Percentiles rank a stretch among this genome's conserved stretches.
phyloP scores from a whole-genome alignment of 768 basidiomycete species.

The Mycena floridula region DNA sequence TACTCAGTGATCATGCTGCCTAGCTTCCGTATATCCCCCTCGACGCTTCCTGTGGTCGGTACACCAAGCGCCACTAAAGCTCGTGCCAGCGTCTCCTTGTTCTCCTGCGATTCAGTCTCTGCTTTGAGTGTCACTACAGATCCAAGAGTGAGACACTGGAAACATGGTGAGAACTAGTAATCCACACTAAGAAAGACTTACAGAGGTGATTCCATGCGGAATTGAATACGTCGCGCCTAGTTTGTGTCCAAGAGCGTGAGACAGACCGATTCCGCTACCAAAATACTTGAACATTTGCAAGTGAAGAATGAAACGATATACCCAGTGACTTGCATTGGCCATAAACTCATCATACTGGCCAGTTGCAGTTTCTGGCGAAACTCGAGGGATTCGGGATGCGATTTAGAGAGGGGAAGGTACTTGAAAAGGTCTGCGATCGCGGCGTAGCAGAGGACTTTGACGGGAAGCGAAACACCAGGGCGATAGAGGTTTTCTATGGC shows the following conservation, averaged over 20 bases:
- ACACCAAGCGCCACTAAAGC: conserved; percentile 53
- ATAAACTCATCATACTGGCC: conserved; percentile 78
- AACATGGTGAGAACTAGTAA: not conserved
- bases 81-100: conserved; percentile 55
- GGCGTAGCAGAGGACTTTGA: conserved; percentile 59
- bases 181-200: conserved; percentile 24
- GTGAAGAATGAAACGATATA: conserved; percentile 35
- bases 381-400: conserved; percentile 48
- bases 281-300: not conserved
- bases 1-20: conserved; percentile 52
- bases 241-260: conserved; percentile 70
- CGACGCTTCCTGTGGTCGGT: conserved; percentile 55
- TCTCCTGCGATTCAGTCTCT: conserved; percentile 47
- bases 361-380: conserved; percentile 63
- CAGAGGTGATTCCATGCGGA: conserved; percentile 82
- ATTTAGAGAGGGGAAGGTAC: conserved; percentile 62
- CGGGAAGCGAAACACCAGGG: conserved; percentile 44
- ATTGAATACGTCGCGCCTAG: conserved; percentile 70
- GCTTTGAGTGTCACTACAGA: conserved; percentile 58
- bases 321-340: conserved; percentile 54
- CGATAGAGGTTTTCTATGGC: conserved; percentile 67
- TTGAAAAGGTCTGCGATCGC: conserved; percentile 70
- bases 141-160: conserved; percentile 66
- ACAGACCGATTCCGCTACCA: conserved; percentile 60
- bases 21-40: conserved; percentile 54